phyloP scores from a whole-genome alignment of 2,329 filamentous ascomycete genomes.

The Nothopassalora personata region DNA sequence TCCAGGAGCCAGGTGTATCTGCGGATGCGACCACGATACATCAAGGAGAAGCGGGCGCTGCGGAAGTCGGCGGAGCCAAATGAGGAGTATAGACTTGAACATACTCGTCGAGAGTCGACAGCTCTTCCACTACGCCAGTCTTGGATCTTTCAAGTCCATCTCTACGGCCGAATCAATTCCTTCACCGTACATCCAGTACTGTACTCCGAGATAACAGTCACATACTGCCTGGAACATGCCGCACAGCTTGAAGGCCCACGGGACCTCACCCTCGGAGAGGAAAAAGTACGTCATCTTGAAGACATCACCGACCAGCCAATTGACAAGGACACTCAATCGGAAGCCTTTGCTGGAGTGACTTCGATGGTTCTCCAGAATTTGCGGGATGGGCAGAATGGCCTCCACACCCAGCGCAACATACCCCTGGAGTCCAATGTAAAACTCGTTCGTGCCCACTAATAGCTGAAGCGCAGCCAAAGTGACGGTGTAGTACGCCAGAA shows the following conservation, averaged over 20 bases:
- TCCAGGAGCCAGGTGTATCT: not conserved
- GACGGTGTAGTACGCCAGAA: slow-evolving; percentile 62
- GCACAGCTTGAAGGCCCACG: slow-evolving; percentile 74
- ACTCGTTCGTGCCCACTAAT: slow-evolving; percentile 53
- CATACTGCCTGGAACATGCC: slow-evolving; percentile 75
- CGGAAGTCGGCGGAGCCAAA: not conserved
- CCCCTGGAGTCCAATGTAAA: slow-evolving; percentile 65
- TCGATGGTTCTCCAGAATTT: slow-evolving; percentile 66
- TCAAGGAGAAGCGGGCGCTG: not conserved
- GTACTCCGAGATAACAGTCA: slow-evolving; percentile 67
- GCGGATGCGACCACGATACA: not conserved
- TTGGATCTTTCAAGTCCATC: slow-evolving; percentile 22
- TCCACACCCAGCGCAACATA: slow-evolving; percentile 73
- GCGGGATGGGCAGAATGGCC: slow-evolving; percentile 74
- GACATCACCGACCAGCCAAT: slow-evolving; percentile 72
- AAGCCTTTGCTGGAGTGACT: slow-evolving; percentile 71
- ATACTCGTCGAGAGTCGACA: not conserved
- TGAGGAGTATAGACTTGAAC: not conserved
- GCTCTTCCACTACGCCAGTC: slow-evolving; percentile 19
- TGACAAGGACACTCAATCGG: slow-evolving; percentile 66
- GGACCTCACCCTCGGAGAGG: slow-evolving; percentile 64
- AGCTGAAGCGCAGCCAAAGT: slow-evolving; percentile 60
- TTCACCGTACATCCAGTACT: slow-evolving; percentile 66
- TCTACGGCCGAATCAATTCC: slow-evolving; percentile 32
- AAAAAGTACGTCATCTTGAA: slow-evolving; percentile 80